Conservation (phyloP, 148 eudicot species). For the Selenicereus undatus region DNA sequence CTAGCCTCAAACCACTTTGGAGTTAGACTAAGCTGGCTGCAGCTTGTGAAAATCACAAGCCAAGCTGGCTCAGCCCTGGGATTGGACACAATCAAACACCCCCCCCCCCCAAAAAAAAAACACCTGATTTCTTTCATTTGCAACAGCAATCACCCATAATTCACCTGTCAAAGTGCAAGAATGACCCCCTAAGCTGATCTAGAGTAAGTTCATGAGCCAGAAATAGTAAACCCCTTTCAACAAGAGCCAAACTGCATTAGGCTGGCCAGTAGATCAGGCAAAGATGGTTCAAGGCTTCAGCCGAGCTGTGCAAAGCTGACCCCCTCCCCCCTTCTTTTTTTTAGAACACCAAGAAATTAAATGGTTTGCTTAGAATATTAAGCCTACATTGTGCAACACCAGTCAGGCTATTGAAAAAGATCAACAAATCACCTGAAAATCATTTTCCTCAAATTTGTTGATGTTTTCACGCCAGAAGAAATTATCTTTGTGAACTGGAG, state of each 20-base stretch:
- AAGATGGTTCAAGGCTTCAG: too few relatives aligned
- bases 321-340: too few relatives aligned
- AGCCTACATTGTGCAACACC: background rate
- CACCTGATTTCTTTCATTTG: background rate
- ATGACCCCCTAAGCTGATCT: too few relatives aligned
- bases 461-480: conserved; percentile 90
- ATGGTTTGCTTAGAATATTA: background rate
- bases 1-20: too few relatives aligned
- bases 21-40: too few relatives aligned
- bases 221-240: too few relatives aligned
- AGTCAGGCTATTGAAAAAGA: background rate
- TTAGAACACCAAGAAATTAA: background rate
- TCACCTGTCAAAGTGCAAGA: too few relatives aligned
- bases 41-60: too few relatives aligned
- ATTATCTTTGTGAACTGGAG: conserved; percentile 96
- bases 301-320: too few relatives aligned
- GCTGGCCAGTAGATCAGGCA: background rate
- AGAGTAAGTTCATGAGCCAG: background rate
- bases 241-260: background rate
- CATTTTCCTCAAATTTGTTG: conserved; percentile 79
- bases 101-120: background rate
- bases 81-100: background rate
- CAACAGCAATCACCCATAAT: background rate
- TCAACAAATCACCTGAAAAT: conserved; percentile 67
- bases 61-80: too few relatives aligned